Conservation (phyloP, 345 rosid species). For the Populus simonii region DNA sequence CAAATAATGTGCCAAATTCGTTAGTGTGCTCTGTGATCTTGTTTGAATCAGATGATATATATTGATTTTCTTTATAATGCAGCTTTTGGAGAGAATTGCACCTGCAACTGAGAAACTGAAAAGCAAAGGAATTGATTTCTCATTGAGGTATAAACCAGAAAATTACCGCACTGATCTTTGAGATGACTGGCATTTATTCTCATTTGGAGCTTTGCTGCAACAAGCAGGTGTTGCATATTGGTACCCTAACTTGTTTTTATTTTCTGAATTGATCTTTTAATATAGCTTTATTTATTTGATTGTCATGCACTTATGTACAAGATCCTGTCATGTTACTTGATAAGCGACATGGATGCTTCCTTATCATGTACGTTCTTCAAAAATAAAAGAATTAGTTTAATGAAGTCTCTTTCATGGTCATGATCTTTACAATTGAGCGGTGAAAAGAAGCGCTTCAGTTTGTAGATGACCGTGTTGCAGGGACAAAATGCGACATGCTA, state of each 20-base stretch:
- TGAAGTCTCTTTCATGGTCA: not conserved
- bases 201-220: not conserved
- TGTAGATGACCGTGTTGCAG: not conserved
- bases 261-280: not conserved
- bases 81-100: constrained; percentile 76
- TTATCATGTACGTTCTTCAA: not conserved
- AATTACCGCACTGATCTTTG: constrained; percentile 63
- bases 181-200: constrained; percentile 14
- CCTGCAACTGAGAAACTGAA: constrained; percentile 80
- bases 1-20: not conserved
- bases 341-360: not conserved
- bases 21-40: not conserved
- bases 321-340: not conserved
- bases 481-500: not conserved
- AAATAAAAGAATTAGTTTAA: not conserved
- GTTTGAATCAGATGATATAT: not conserved
- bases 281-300: not conserved
- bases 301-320: not conserved
- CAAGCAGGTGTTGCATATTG: constrained; percentile 24
- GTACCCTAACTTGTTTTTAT: not conserved
- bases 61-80: constrained; percentile 23
- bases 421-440: not conserved
- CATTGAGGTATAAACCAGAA: constrained; percentile 83
- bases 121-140: constrained; percentile 78
- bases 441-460: not conserved